Base-by-base conservation (phyloP, 257 asterid genomes). In the Anisodus acutangulus region DNA sequence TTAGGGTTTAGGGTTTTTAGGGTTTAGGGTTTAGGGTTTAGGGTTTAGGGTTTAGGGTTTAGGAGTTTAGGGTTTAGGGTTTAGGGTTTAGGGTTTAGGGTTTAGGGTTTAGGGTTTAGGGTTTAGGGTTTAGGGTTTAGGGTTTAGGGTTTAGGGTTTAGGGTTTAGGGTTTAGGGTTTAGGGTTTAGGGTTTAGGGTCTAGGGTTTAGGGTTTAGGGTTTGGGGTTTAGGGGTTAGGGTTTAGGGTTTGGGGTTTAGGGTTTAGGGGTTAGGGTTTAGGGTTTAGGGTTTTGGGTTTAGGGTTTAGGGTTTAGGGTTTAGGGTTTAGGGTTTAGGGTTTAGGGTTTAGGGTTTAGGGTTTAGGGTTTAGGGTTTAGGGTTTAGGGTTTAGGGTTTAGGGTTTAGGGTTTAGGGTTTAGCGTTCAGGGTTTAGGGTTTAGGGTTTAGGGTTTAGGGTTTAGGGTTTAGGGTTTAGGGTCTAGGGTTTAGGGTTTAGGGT, bases 11-110 rank as follows among this genome's bases (percentile, higher is more conserved):
- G 78, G 87, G 87, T 80, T 85, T 85, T 41, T 41, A 41, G 84
- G 82, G 87, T 80, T 85, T 85, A 53, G 76, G 87, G 85, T 68
- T 85, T 80, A 8, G 72, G 84, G 87, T 37, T 85, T 68, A 39
- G 70, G 84, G 80, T 55, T 85, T 68, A 43, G 82, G 84, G 85
- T 67, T 85, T 70, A 80, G 84, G 87, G 87, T 55, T 85, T 70
- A 69, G 84, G 87, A 85, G 55, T 85, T 58, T 10, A 66, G 85
- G 87, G 37, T 85, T 58, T 39, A 55, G 85, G 85, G 59, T 85
- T 80, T 67, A 43, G 84, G 87, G 85, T 80, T 85, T 57, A 45
- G 81, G 87, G 87, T 80, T 79, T 68, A 67, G 82, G 82, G 51
- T 47, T 69, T 7, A 3, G 78, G 69, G 31, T 58, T 58, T 78